Conservation (phyloP, 1,284 basidiomycete species). For the Malassezia nana region DNA sequence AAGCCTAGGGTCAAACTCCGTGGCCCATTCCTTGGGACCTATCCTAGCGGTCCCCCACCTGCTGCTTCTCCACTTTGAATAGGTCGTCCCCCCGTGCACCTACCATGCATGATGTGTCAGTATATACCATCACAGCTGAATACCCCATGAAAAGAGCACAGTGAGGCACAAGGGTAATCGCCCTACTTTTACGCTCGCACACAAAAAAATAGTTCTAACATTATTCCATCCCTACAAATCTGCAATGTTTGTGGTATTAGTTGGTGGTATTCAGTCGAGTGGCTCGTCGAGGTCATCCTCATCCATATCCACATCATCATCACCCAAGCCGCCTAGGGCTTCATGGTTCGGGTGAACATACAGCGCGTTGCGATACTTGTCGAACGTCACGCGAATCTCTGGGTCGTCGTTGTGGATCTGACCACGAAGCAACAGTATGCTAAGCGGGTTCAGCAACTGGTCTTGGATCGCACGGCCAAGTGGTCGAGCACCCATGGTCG, state of each 20-base stretch:
- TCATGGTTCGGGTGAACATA: conserved; percentile 74
- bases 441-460: conserved; percentile 84
- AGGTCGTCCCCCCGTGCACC: no score
- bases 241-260: neutral
- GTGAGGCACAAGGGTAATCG: no score
- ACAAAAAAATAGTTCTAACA: no score
- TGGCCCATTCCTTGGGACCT: no score
- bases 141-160: no score
- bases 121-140: no score
- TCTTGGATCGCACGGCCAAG: conserved; percentile 83
- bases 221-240: neutral
- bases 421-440: conserved; percentile 73
- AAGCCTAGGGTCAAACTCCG: no score
- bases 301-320: conserved; percentile 40
- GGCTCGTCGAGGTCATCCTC: conserved; percentile 41
- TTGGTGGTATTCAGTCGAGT: conserved; percentile 7
- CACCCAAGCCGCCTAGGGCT: conserved; percentile 18
- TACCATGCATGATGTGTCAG: no score
- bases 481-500: conserved; percentile 60
- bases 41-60: no score
- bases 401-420: conserved; percentile 69
- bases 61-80: no score
- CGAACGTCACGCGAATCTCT: conserved; percentile 64
- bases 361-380: conserved; percentile 71
- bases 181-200: no score